These are phyloP conservation scores for Pseudozyma flocculosa DNA, from an alignment of 1,284 basidiomycete species.

Conservation along the genomic window DNA sequence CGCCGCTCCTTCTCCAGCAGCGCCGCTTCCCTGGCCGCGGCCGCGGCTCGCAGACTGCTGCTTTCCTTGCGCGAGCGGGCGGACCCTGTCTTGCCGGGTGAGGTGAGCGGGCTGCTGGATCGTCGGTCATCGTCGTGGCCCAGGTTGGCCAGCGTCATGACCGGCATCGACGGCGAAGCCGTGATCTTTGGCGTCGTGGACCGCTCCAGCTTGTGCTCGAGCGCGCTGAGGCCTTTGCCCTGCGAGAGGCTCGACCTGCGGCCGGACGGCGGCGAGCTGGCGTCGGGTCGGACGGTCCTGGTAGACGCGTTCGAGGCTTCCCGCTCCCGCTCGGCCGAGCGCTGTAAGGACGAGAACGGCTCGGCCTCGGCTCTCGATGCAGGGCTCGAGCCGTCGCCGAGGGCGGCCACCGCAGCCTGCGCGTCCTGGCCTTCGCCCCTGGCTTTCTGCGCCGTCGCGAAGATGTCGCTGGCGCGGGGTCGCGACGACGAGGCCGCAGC, in stretches of 20 bases:
- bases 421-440: constrained; percentile 1
- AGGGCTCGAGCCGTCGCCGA: neutral
- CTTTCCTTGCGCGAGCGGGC: constrained; percentile 31
- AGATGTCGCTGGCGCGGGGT: constrained; percentile 39
- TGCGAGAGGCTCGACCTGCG: constrained; percentile 27
- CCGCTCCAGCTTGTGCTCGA: constrained; percentile 27
- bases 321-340: neutral
- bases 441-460: constrained; percentile 6
- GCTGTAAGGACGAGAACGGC: neutral
- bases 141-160: constrained; percentile 19
- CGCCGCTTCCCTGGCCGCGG: constrained; percentile 28
- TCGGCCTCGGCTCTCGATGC: constrained; percentile 2
- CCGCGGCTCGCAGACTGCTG: constrained; percentile 24
- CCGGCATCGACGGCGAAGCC: neutral
- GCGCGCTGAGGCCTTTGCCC: constrained; percentile 32
- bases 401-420: neutral
- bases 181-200: constrained; percentile 26
- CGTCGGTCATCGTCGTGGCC: constrained; percentile 8
- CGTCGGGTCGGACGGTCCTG: neutral
- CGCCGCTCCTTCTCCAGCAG: constrained; percentile 20
- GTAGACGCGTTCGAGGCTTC: neutral
- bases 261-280: constrained; percentile 4
- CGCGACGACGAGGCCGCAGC: constrained; percentile 8
- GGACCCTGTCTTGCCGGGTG: constrained; percentile 7
- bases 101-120: constrained; percentile 16